These are phyloP conservation scores for Corylus americana DNA, from an alignment of 306 rosid genomes.

Conservation along the genomic window DNA sequence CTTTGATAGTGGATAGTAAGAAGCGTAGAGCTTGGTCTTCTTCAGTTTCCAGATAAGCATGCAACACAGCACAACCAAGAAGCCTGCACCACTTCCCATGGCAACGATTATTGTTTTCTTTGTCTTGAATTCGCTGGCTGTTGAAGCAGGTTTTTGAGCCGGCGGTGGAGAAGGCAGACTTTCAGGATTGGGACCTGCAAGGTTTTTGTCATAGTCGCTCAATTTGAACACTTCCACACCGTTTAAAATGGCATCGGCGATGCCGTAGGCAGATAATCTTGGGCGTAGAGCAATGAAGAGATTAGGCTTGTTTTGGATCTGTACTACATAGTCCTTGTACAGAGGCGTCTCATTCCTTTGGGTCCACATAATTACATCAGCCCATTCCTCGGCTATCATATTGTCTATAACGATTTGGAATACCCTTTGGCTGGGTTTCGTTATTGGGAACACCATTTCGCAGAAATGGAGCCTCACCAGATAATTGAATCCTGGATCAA, in stretches of 20 bases:
- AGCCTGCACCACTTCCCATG: no score
- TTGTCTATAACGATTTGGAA: background rate
- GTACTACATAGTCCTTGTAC: background rate
- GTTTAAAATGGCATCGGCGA: background rate
- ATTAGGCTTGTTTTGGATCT: background rate
- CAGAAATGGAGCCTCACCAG: background rate
- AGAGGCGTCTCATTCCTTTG: background rate
- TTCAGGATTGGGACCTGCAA: slow-evolving; percentile 11
- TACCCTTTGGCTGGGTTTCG: background rate
- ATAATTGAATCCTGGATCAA: background rate
- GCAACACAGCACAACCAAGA: no score
- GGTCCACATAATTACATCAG: background rate
- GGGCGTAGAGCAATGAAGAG: background rate
- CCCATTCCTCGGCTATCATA: background rate
- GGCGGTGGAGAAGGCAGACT: background rate
- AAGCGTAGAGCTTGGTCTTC: no score
- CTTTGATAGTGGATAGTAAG: no score
- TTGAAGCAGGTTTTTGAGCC: no score
- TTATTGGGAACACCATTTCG: background rate
- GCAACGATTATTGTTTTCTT: no score
- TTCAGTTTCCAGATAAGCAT: no score
- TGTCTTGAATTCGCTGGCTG: no score
- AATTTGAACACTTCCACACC: slow-evolving; percentile 34
- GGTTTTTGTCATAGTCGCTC: background rate
- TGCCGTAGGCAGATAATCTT: background rate